A percentile compares a stretch with the other conserved stretches of the same genome.
Conservation (phyloP, 2,329 filamentous ascomycete genomes). For the Fusarium concolor region DNA sequence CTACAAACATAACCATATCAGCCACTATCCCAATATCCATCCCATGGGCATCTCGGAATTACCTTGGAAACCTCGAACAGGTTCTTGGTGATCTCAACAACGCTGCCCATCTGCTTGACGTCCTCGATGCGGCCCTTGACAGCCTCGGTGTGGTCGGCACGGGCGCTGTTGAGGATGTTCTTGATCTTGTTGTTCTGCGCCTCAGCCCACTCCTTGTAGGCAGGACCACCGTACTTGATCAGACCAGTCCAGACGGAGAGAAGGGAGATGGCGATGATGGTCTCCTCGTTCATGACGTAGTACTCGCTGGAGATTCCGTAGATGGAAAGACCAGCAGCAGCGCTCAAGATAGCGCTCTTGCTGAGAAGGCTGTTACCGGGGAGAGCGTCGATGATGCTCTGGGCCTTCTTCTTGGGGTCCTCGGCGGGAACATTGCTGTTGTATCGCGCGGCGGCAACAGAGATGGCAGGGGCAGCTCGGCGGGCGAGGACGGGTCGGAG, state of each 20-base stretch:
- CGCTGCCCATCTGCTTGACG: constrained; percentile 92
- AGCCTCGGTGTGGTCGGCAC: constrained; percentile 93
- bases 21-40: constrained; percentile 18
- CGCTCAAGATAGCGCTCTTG: constrained; percentile 97
- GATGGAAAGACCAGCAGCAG: constrained; percentile 87
- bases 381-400: constrained; percentile 92
- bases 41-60: constrained; percentile 47
- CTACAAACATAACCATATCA: constrained; percentile 60
- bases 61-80: constrained; percentile 99
- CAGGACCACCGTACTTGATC: constrained; percentile 92
- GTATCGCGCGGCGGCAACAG: constrained; percentile 74
- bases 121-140: constrained; percentile 94
- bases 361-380: constrained; percentile 92
- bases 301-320: constrained; percentile 99
- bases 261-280: constrained; percentile 91
- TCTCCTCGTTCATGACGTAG: constrained; percentile 99
- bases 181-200: constrained; percentile 91
- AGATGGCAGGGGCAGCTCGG: constrained; percentile 80
- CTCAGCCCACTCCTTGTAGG: constrained; percentile 93
- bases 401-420: constrained; percentile 96
- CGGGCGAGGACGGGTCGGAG: constrained; percentile 84
- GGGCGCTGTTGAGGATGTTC: constrained; percentile 92
- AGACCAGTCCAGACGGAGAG: constrained; percentile 92
- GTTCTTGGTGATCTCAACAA: constrained; percentile 96
- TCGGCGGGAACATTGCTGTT: constrained; percentile 82